Evolutionary conservation across 192 early-diverging fungal species (phyloP), one percentile per base, ranked within the genome.

Genomic region (Dispira simplex): DNA sequence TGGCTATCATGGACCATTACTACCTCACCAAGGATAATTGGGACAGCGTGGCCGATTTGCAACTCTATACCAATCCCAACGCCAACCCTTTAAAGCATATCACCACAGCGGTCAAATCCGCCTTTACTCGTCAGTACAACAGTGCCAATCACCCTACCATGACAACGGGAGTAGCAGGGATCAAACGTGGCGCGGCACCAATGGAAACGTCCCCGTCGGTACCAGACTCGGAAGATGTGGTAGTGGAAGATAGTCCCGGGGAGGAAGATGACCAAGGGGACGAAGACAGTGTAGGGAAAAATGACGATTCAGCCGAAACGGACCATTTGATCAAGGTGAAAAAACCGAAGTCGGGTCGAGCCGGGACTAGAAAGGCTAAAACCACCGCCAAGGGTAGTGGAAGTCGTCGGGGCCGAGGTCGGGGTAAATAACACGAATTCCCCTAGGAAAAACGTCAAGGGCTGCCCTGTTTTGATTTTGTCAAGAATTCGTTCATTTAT

Each of bases 1-100:
- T 97, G 28, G 65, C 85, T 11, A 69, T 79, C 8, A 93, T 99
- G 92, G 93, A 99, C 66, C 80, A 83, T 14, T 99, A 99, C 73
- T 92, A 87, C 62, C 71, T 99, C 56, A 87, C 72, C 65, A 85
- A 84, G 66, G 95, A 98, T 46, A 84, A 92, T 67, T 85, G 84
- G 72, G 93, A 97, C n/a, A 69, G 83, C 0, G 79, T 99, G 53
- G 57, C 89, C 71, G 92, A 94, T 66, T 67, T 99, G 46, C 83
- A 85, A 11, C 52, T 94, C 39, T 77, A 25, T 1, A 21, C 11
- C 44, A 62, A 72, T 44, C 75, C 81, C 62, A 67, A 59, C 12
- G 63, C 83, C 58, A 59, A 73, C 12, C 76, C 44, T 11, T 13
- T 62, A 13, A 5, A 73, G 48, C 70, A 76, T 26, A 80, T 96